Percentiles rank a stretch among this genome's conserved stretches.
phyloP scores from a whole-genome alignment of 2,329 filamentous ascomycete genomes.

The Neoscytalidium dimidiatum region DNA sequence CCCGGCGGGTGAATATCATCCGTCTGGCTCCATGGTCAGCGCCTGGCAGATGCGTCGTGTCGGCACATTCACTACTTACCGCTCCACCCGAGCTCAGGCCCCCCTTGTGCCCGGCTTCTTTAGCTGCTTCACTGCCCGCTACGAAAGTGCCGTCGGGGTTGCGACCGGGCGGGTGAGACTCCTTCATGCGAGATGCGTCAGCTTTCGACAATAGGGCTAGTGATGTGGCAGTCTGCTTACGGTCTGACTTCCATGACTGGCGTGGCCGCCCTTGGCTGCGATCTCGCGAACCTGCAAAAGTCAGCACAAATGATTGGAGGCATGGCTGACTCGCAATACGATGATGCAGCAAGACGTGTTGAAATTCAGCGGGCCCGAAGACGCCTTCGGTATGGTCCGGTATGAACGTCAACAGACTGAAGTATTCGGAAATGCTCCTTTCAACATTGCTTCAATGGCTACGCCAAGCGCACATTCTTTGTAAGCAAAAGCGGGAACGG shows the following conservation, averaged over 20 bases:
- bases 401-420: neutral
- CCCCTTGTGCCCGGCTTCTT: constrained; percentile 39
- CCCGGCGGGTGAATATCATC: neutral
- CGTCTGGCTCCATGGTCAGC: neutral
- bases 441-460: neutral
- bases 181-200: neutral
- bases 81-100: constrained; percentile 34
- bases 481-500: neutral
- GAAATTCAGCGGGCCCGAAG: no score
- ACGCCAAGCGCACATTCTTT: neutral
- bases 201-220: neutral
- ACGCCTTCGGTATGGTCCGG: no score
- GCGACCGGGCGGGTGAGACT: constrained; percentile 27
- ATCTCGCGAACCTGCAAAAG: constrained; percentile 43
- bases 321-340: neutral
- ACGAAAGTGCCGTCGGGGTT: constrained; percentile 43
- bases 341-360: neutral
- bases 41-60: neutral
- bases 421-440: neutral
- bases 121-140: constrained; percentile 39
- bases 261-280: constrained; percentile 52
- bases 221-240: neutral
- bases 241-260: constrained; percentile 32
- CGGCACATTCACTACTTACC: neutral
- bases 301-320: neutral